Evolutionary conservation across 352 stramenopile genomes (phyloP).

Genomic region (Phytophthora fragariae): DNA sequence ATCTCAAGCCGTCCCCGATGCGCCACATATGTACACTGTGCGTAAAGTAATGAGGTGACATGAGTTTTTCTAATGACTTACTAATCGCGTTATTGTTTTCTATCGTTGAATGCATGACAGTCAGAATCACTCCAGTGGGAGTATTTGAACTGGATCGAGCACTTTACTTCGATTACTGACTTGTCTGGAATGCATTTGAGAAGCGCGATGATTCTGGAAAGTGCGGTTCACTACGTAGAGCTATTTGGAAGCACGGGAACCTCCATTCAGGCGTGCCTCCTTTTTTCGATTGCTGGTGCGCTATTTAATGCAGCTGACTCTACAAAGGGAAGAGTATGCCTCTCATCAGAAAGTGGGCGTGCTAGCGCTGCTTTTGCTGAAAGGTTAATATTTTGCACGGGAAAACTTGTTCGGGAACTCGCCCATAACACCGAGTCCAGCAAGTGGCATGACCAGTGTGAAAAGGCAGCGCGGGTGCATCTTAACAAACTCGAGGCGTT

Average conservation of each 20-base stretch:
- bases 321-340: slow-evolving; percentile 9
- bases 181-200: slow-evolving; percentile 34
- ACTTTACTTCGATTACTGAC: slow-evolving; percentile 65
- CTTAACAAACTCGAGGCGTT: slow-evolving; percentile 49
- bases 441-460: slow-evolving; percentile 32
- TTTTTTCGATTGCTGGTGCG: slow-evolving; percentile 34
- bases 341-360: neutral
- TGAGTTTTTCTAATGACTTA: slow-evolving; percentile 10
- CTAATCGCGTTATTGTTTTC: slow-evolving; percentile 2
- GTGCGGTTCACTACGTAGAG: slow-evolving; percentile 42
- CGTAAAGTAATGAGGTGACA: slow-evolving; percentile 7
- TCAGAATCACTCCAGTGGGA: slow-evolving; percentile 59
- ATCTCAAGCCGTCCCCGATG: slow-evolving; percentile 15
- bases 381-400: slow-evolving; percentile 17
- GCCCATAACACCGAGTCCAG: slow-evolving; percentile 13
- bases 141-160: slow-evolving; percentile 69
- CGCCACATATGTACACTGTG: slow-evolving; percentile 39
- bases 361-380: slow-evolving; percentile 19
- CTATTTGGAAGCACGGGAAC: slow-evolving; percentile 20
- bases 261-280: slow-evolving; percentile 30
- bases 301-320: slow-evolving; percentile 35
- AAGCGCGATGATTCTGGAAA: slow-evolving; percentile 48
- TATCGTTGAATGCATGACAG: slow-evolving; percentile 25
- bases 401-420: slow-evolving; percentile 37
- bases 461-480: slow-evolving; percentile 43